Conservation (phyloP, 768 basidiomycete genomes). For the Calocera viscosa region DNA sequence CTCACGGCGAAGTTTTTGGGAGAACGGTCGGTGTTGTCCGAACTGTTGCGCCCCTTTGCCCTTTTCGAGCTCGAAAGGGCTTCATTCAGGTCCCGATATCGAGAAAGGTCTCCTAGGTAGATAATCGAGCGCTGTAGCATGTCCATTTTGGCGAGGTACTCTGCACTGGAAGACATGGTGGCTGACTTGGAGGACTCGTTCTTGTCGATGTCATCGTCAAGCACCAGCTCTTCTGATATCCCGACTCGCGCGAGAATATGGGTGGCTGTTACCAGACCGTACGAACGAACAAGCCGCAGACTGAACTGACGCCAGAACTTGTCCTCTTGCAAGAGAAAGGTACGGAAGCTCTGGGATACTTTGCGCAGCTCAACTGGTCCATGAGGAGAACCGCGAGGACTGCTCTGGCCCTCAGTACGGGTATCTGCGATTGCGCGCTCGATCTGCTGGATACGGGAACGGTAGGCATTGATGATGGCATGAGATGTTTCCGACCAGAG, state of each 20-base stretch:
- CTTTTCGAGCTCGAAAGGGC: slow-evolving; percentile 44
- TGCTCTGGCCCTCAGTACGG: background rate
- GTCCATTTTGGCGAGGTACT: slow-evolving; percentile 38
- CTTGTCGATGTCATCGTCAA: slow-evolving; percentile 30
- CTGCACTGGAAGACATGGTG: slow-evolving; percentile 31
- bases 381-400: slow-evolving; percentile 23
- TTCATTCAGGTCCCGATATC: slow-evolving; percentile 85
- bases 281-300: slow-evolving; percentile 58
- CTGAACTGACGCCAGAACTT: slow-evolving; percentile 81
- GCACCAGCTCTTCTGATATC: slow-evolving; percentile 28
- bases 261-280: slow-evolving; percentile 52
- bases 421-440: slow-evolving; percentile 35
- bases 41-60: slow-evolving; percentile 40
- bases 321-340: slow-evolving; percentile 82
- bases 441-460: slow-evolving; percentile 54
- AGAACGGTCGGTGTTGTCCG: background rate
- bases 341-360: slow-evolving; percentile 72
- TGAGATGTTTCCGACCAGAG: slow-evolving; percentile 92
- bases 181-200: slow-evolving; percentile 17
- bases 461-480: slow-evolving; percentile 69
- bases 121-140: slow-evolving; percentile 79
- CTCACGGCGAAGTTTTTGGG: slow-evolving; percentile 56
- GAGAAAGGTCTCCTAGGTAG: slow-evolving; percentile 85
- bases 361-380: slow-evolving; percentile 76
- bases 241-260: slow-evolving; percentile 46